Evolutionary conservation across 1,139 yeast genomes (phyloP), one percentile per base, ranked within the genome.

Genomic region (Yamadazyma friedrichii): DNA sequence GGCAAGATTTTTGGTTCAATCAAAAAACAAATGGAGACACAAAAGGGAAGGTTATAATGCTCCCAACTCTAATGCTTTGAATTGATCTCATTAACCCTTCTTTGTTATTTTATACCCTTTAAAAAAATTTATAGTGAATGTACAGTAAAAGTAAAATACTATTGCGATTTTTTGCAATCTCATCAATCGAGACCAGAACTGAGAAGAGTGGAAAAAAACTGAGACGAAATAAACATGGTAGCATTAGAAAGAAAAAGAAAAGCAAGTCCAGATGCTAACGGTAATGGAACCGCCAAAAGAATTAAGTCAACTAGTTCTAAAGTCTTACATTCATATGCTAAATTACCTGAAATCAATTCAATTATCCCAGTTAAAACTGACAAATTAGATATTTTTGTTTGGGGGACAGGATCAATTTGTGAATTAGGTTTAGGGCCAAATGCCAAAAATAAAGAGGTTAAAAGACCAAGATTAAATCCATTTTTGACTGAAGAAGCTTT

Each of bases 341-440:
- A 65, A 49, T 61, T 76, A 44, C 76, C 80, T 11, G 61, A 70
- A 17, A 61, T 78, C 49, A 78, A 78, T 53, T 54, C 50, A 31
- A 52, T 59, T 31, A 79, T 80, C 6, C 44, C 48, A 0, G 55
- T 66, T 24, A 75, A 71, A 48, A 52, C 71, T 1, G 65, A 70
- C 28, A 75, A 75, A 13, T 66, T 91, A 41, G 94, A 88, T 54
- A 72, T 93, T 2, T 93, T 86, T 59, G 95, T 88, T 31, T 93
- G 95, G 85, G 99, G 99, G 27, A 79, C 95, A 1, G 98, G 98
- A 1, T 83, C 96, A 1, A 91, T 93, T 91, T 89, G 97, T 69
- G 98, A 94, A 59, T 71, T 93, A 29, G 99, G 98, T 1, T 71
- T 93, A 12, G 99, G 98, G 0, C 97, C 98, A 10, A 76, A 73